These are phyloP conservation scores for Fusarium agapanthi DNA, from an alignment of 2,329 filamentous ascomycete genomes.

Conservation along the genomic window DNA sequence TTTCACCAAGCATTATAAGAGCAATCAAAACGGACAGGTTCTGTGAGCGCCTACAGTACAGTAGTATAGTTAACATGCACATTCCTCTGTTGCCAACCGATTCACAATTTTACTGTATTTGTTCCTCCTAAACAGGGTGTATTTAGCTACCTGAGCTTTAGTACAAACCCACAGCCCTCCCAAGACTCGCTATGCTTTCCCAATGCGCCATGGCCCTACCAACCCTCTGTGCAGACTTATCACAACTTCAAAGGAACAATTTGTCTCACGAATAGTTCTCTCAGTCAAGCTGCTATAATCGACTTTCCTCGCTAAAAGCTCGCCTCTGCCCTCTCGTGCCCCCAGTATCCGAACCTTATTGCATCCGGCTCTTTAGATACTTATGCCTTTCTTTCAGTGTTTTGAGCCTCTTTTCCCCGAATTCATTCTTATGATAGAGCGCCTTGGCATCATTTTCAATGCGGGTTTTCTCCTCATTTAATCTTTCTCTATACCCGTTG, in stretches of 20 bases:
- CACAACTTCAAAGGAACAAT: too few relatives aligned
- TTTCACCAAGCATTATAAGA: background rate
- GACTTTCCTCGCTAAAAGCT: background rate
- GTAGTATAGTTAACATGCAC: fast-evolving
- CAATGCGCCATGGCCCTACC: fast-evolving
- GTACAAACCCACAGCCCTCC: background rate
- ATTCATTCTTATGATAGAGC: fast-evolving
- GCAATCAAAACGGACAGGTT: fast-evolving
- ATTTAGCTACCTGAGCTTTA: background rate
- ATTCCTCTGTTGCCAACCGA: fast-evolving
- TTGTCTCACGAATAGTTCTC: too few relatives aligned
- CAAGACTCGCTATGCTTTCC: background rate
- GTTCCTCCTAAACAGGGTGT: fast-evolving
- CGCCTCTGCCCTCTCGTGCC: too few relatives aligned
- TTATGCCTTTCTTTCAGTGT: too few relatives aligned
- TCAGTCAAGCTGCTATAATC: background rate
- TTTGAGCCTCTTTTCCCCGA: background rate
- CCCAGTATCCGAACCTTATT: too few relatives aligned
- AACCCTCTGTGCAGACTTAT: background rate
- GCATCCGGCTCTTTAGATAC: too few relatives aligned
- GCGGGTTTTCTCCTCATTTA: fast-evolving
- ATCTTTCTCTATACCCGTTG: background rate
- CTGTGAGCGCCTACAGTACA: fast-evolving
- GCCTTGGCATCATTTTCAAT: fast-evolving
- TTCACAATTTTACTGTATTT: fast-evolving